Evolutionary conservation across 2,329 filamentous ascomycete genomes (phyloP).

Genomic region (Chrysoporthe austroafricana): DNA sequence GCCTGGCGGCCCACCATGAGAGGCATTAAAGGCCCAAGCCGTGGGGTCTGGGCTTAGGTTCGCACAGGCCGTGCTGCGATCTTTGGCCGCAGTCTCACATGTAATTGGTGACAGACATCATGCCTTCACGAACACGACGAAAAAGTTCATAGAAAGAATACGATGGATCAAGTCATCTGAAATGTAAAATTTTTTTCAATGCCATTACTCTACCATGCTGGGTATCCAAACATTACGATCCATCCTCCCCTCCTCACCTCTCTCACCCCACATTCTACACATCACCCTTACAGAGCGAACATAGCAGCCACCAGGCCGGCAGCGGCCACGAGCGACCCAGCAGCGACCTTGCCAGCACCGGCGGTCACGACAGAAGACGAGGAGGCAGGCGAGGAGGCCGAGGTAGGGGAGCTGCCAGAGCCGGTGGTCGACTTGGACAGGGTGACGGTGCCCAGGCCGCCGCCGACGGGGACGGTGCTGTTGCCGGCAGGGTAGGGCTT

Average conservation of each 20-base stretch:
- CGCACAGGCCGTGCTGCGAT: too few species aligned
- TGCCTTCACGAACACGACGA: too few species aligned
- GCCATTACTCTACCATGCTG: conserved; percentile 11
- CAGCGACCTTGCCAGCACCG: conserved; percentile 40
- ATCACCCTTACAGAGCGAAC: conserved; percentile 32
- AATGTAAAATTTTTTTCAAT: too few species aligned
- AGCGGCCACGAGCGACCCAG: conserved; percentile 44
- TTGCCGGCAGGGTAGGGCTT: conserved; percentile 30
- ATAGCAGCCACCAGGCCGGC: conserved; percentile 47
- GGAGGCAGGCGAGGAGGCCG: conserved; percentile 24
- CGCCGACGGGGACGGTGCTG: conserved; percentile 13
- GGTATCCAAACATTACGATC: conserved; percentile 22
- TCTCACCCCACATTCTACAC: not conserved
- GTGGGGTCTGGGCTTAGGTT: too few species aligned
- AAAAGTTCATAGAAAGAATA: too few species aligned
- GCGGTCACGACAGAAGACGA: conserved; percentile 11
- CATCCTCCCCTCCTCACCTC: conserved; percentile 3
- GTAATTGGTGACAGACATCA: too few species aligned
- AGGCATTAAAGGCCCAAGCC: too few species aligned
- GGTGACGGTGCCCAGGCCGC: conserved; percentile 24
- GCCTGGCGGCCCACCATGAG: too few species aligned
- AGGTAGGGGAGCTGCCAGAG: conserved; percentile 32
- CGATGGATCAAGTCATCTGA: too few species aligned
- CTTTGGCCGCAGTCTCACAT: too few species aligned
- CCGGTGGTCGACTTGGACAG: conserved; percentile 29